Evolutionary conservation across 129 eudicot species (phyloP).

Genomic region (Mikania micrantha): DNA sequence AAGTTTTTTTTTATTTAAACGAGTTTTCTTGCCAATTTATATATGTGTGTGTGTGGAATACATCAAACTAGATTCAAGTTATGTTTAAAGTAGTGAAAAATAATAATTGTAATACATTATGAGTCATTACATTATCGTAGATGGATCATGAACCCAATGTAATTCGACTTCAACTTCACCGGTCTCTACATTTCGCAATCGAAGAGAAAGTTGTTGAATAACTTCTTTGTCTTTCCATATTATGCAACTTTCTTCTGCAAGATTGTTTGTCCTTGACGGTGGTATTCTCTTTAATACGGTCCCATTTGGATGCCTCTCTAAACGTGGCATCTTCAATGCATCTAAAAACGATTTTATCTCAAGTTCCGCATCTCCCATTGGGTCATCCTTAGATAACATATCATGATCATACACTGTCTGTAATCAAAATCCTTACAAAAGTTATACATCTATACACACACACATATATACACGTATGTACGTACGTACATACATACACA

Average conservation of each 20-base stretch:
- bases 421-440: conserved; percentile 1
- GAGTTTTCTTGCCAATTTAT: too few species aligned
- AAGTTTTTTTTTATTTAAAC: too few species aligned
- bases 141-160: conserved; percentile 33
- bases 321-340: conserved; percentile 34
- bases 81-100: neutral
- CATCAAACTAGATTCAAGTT: too few species aligned
- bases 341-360: conserved; percentile 34
- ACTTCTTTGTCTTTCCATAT: conserved; percentile 38
- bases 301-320: conserved; percentile 28
- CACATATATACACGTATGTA: too few species aligned
- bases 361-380: conserved; percentile 48
- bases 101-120: neutral
- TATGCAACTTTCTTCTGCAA: conserved; percentile 48
- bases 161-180: conserved; percentile 52
- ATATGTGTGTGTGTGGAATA: too few species aligned
- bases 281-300: conserved; percentile 37
- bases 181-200: conserved; percentile 38
- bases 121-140: conserved; percentile 22
- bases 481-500: too few species aligned
- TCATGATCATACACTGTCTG: conserved; percentile 48
- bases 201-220: conserved; percentile 37
- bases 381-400: conserved; percentile 39
- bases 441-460: too few species aligned
- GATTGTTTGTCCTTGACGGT: conserved; percentile 35